Evolutionary conservation across 441 rosid species (phyloP), one percentile per base, ranked within the genome.

Genomic region (Raphanus hybrid): DNA sequence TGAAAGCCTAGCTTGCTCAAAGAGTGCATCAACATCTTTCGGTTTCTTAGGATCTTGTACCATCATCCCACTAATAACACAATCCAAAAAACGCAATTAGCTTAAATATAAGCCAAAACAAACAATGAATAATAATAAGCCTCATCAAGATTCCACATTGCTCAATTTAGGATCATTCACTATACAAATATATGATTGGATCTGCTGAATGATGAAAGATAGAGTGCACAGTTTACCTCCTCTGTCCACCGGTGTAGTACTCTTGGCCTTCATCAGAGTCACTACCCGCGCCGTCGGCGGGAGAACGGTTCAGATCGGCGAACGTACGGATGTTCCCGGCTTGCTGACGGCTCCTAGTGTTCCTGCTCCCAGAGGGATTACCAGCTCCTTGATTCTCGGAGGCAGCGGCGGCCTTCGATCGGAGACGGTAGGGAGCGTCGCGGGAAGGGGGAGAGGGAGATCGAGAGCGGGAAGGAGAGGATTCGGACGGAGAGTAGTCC

Each of bases 201-300:
- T 45, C 16, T 12, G 6, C n/a, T n/a, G n/a, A n/a, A n/a, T n/a
- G n/a, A n/a, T n/a, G n/a, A n/a, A n/a, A n/a, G n/a, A n/a, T n/a
- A n/a, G n/a, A n/a, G n/a, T n/a, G n/a, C n/a, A n/a, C n/a, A n/a
- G n/a, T n/a, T n/a, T 48, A 81, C 98, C 97, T 92, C 80, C 92
- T 94, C 81, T 92, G 87, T 27, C 95, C 97, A 39, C 96, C 98
- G 52, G 97, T 86, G 11, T 88, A 92, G 79, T 88, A 86, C 83
- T 87, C 88, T 85, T 87, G 89, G 1, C 83, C 83, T 52, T 90
- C 91, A 58, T 88, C 97, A 2, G 89, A 87, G 18, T 89, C 95
- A 57, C 85, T 85, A 23, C 58, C 90, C 3, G 82, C 81, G 4
- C 77, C 90, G 63, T 39, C 86, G 12, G 80, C 75, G 8, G 91